Conservation (phyloP, 2,329 filamentous ascomycete species). For the Trichoderma breve region DNA sequence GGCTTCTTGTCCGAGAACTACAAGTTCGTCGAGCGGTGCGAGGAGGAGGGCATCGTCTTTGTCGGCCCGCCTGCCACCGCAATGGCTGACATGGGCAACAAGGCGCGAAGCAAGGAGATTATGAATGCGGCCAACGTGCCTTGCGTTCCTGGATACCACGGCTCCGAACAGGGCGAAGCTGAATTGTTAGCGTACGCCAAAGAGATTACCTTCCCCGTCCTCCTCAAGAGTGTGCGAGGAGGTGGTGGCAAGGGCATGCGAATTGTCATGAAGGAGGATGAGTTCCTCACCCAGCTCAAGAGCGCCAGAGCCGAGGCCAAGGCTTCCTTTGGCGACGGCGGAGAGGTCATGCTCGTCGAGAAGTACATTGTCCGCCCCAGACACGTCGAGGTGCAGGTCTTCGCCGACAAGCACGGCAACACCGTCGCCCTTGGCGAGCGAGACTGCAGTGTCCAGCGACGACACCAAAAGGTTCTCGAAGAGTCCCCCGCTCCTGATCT, state of each 20-base stretch:
- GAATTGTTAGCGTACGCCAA: slow-evolving; percentile 66
- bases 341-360: slow-evolving; percentile 81
- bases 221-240: slow-evolving; percentile 76
- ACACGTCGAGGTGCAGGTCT: slow-evolving; percentile 88
- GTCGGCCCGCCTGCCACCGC: slow-evolving; percentile 85
- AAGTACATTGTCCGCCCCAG: slow-evolving; percentile 75
- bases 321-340: slow-evolving; percentile 75
- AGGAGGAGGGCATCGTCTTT: slow-evolving; percentile 86
- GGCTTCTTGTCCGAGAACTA: slow-evolving; percentile 95
- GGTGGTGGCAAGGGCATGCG: slow-evolving; percentile 85
- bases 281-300: slow-evolving; percentile 68
- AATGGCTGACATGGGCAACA: slow-evolving; percentile 88
- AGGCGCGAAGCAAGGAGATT: slow-evolving; percentile 90
- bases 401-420: slow-evolving; percentile 76
- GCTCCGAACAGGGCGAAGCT: slow-evolving; percentile 69
- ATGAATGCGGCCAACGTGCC: slow-evolving; percentile 95
- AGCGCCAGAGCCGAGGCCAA: slow-evolving; percentile 73
- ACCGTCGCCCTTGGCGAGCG: slow-evolving; percentile 83
- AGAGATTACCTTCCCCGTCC: slow-evolving; percentile 66
- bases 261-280: slow-evolving; percentile 65
- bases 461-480: slow-evolving; percentile 89
- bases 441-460: slow-evolving; percentile 81
- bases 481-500: slow-evolving; percentile 78
- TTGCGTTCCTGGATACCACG: slow-evolving; percentile 95
- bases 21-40: slow-evolving; percentile 81